Conservation (phyloP, 2,329 filamentous ascomycete species). For the Chaetomiaceae sp. region DNA sequence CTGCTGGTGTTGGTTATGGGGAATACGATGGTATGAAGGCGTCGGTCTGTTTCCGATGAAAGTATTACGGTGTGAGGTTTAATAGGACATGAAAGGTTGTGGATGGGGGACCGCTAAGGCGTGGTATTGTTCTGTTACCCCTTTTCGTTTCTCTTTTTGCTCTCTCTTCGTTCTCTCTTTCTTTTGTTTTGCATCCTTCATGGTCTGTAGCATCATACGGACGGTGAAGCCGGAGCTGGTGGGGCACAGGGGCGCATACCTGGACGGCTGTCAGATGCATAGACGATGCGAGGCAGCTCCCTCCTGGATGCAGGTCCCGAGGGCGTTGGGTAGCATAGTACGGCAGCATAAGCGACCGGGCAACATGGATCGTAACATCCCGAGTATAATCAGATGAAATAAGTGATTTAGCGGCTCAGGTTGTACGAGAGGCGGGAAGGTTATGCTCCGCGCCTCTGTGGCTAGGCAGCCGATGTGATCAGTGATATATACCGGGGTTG, state of each 20-base stretch:
- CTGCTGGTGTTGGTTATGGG: conserved; percentile 49
- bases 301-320: background rate
- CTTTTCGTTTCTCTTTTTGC: background rate
- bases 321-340: background rate
- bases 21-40: conserved; percentile 28
- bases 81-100: too few relatives aligned
- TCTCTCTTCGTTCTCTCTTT: background rate
- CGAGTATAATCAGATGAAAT: background rate
- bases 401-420: too few relatives aligned
- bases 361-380: background rate
- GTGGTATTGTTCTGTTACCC: background rate
- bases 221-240: background rate
- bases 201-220: conserved; percentile 19
- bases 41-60: too few relatives aligned
- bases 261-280: background rate
- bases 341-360: background rate
- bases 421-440: too few relatives aligned
- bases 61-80: too few relatives aligned
- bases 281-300: background rate
- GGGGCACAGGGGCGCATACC: background rate
- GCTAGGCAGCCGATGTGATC: too few relatives aligned
- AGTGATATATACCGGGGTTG: too few relatives aligned
- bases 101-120: too few relatives aligned
- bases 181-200: background rate
- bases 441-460: too few relatives aligned